Evolutionary conservation across 2,329 filamentous ascomycete species (phyloP).

Genomic region (Colletotrichum aenigma): DNA sequence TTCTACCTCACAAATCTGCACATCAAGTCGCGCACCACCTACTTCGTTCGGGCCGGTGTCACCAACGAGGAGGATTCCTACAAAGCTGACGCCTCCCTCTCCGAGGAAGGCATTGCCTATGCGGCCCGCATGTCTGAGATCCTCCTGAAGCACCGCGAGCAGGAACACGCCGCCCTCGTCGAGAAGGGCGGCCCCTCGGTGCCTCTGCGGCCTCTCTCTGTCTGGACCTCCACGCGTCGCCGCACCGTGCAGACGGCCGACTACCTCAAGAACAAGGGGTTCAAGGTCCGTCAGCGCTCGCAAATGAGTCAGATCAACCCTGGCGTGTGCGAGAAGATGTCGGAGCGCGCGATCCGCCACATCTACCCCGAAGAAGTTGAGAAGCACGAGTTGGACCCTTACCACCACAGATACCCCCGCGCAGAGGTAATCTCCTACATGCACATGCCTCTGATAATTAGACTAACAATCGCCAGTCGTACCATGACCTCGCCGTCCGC

Average conservation of each 20-base stretch:
- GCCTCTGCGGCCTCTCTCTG: constrained; percentile 78
- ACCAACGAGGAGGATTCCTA: constrained; percentile 90
- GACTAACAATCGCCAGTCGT: constrained; percentile 65
- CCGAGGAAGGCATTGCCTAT: constrained; percentile 79
- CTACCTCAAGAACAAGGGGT: constrained; percentile 78
- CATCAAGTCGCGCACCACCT: constrained; percentile 93
- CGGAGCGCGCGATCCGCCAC: constrained; percentile 78
- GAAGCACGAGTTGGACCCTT: constrained; percentile 93
- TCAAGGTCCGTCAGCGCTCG: constrained; percentile 86
- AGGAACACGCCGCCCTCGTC: constrained; percentile 74
- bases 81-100: constrained; percentile 87
- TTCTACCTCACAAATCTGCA: constrained; percentile 98
- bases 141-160: constrained; percentile 80
- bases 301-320: constrained; percentile 98
- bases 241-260: constrained; percentile 90
- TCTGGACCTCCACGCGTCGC: constrained; percentile 94
- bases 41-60: constrained; percentile 87
- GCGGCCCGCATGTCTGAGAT: constrained; percentile 85
- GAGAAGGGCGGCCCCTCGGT: constrained; percentile 70
- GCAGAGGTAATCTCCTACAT: constrained; percentile 69
- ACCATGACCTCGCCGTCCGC: constrained; percentile 97
- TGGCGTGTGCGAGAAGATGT: constrained; percentile 93
- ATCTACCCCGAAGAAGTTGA: constrained; percentile 89
- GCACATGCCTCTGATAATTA: background rate
- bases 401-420: constrained; percentile 94